These are phyloP conservation scores for Stemphylium vesicarium DNA, from an alignment of 2,329 filamentous ascomycete genomes.

Conservation along the genomic window DNA sequence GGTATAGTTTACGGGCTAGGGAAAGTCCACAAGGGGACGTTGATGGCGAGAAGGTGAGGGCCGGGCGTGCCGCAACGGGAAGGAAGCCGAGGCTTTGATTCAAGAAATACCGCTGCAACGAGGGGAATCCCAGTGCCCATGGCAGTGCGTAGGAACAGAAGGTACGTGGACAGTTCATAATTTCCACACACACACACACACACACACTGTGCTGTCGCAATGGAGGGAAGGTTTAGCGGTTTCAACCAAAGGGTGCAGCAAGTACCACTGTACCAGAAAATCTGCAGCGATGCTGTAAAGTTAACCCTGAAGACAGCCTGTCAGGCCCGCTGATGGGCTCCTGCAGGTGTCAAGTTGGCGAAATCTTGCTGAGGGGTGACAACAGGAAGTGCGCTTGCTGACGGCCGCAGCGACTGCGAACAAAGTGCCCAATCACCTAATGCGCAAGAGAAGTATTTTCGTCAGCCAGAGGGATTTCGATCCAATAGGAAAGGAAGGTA, in stretches of 20 bases:
- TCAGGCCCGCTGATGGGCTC: not conserved
- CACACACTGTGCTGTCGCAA: not conserved
- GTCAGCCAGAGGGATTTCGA: not conserved
- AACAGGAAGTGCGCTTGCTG: not conserved
- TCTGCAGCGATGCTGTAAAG: not conserved
- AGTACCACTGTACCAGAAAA: not conserved
- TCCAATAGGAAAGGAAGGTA: slow-evolving; percentile 9
- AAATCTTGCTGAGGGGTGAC: not conserved
- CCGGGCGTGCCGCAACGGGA: slow-evolving; percentile 7
- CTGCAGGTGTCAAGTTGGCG: slow-evolving; percentile 6
- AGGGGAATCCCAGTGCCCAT: slow-evolving; percentile 1
- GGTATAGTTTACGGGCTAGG: not conserved
- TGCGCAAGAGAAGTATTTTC: slow-evolving; percentile 1
- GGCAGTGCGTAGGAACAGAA: slow-evolving; percentile 4
- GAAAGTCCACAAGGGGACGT: slow-evolving; percentile 1
- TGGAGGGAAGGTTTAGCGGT: not conserved
- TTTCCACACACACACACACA: slow-evolving; percentile 1
- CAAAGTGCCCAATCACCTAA: slow-evolving; percentile 12
- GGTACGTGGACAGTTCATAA: slow-evolving; percentile 6
- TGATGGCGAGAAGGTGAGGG: slow-evolving; percentile 3
- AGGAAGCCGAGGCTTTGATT: slow-evolving; percentile 3
- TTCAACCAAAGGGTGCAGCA: not conserved
- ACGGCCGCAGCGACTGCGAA: slow-evolving; percentile 5
- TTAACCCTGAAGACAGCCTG: not conserved
- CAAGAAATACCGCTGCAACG: not conserved